Evolutionary conservation across 2,329 filamentous ascomycete species (phyloP).

Genomic region (Madurella fahalii): DNA sequence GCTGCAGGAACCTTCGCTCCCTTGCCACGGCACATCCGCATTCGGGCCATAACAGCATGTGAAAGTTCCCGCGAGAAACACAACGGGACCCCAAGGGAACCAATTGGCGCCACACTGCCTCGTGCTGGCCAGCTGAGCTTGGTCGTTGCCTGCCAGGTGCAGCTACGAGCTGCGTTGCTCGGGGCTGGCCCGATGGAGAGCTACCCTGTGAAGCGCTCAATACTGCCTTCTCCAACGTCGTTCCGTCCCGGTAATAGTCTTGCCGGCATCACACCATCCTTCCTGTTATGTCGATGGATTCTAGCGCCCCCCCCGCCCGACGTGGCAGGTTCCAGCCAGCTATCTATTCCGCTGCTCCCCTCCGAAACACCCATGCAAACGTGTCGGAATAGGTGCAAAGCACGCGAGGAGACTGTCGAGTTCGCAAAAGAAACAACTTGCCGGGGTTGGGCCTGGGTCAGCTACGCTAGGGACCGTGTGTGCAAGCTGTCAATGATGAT

Average conservation of each 20-base stretch:
- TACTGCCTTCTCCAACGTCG: not conserved
- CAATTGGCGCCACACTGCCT: not conserved
- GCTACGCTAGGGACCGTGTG: not conserved
- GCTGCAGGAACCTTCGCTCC: not conserved
- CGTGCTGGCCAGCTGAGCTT: not conserved
- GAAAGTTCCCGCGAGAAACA: not conserved
- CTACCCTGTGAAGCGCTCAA: not conserved
- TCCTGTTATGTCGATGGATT: not conserved
- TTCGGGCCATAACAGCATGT: not conserved
- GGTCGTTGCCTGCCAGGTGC: not conserved
- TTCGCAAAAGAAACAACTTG: too few relatives aligned
- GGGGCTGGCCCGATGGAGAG: slow-evolving; percentile 6
- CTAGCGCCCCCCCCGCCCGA: too few relatives aligned
- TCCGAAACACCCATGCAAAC: too few relatives aligned
- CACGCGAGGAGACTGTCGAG: not conserved
- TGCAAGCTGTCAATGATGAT: not conserved
- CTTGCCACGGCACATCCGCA: not conserved
- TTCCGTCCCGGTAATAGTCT: not conserved
- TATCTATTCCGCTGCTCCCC: not conserved
- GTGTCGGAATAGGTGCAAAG: too few relatives aligned
- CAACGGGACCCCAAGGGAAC: not conserved
- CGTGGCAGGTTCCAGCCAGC: too few relatives aligned
- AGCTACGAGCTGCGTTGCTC: slow-evolving; percentile 4
- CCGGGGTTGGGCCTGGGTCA: not conserved
- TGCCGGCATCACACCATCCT: not conserved